Evolutionary conservation across 805 yeast genomes (phyloP), one percentile per base, ranked within the genome.

Genomic region (Crinitomyces ghanaensis): DNA sequence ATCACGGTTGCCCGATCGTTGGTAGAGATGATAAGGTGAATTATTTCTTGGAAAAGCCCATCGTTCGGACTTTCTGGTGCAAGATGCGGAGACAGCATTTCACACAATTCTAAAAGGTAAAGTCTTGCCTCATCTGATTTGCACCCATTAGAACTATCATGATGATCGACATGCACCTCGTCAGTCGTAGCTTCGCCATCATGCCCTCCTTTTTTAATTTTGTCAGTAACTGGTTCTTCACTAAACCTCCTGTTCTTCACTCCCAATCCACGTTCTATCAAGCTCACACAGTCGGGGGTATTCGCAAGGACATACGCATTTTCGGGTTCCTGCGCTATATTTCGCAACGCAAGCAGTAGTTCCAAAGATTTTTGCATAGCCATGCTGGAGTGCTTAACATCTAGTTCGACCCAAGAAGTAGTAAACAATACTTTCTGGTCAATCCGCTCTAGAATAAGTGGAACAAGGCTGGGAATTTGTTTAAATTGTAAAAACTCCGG

Each of bases 61-160:
- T 85, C 91, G 44, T 77, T 75, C 32, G 72, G 66, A 16, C 72
- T 65, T 18, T 77, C 79, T 19, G 91, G 86, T 3, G 85, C 73
- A 44, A 80, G 66, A 54, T 82, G 83, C 27, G 95, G 78, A 3
- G 88, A 73, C 20, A 85, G 70, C 2, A 86, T 76, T 52, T 91
- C 97, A n/a, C n/a, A n/a, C n/a, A n/a, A n/a, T n/a, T n/a, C n/a
- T n/a, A n/a, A n/a, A n/a, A n/a, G n/a, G n/a, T n/a, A n/a, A n/a
- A n/a, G n/a, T n/a, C n/a, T n/a, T n/a, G n/a, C n/a, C n/a, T n/a
- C n/a, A n/a, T n/a, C n/a, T n/a, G n/a, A n/a, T n/a, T n/a, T n/a
- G n/a, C n/a, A n/a, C n/a, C n/a, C n/a, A n/a, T n/a, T n/a, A n/a
- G n/a, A n/a, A n/a, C n/a, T n/a, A n/a, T n/a, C n/a, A n/a, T n/a